Conservation (phyloP, 225 moss, liverwort and hornwort species). For the Marchantia paleacea region DNA sequence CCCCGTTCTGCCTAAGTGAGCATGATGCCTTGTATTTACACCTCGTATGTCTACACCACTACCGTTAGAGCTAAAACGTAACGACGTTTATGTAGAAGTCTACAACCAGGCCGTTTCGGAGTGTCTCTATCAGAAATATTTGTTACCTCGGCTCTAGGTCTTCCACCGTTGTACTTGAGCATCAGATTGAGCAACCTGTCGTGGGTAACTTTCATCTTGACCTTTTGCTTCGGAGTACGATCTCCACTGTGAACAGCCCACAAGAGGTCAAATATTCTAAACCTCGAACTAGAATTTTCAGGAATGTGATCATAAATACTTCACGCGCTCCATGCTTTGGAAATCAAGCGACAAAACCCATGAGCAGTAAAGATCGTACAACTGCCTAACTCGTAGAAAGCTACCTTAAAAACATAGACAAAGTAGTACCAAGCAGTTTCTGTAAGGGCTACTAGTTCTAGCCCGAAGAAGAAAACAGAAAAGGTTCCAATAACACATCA, state of each 20-base stretch:
- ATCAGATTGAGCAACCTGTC: slow-evolving; percentile 88
- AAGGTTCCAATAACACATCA: background rate
- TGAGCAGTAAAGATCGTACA: background rate
- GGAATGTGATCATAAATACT: too few species aligned
- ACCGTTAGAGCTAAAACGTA: background rate
- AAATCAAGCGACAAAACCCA: background rate
- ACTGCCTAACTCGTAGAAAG: background rate
- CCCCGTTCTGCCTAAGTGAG: background rate
- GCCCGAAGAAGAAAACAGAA: background rate
- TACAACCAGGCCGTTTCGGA: background rate
- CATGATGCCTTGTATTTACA: background rate
- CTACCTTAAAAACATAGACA: background rate
- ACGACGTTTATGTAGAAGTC: background rate
- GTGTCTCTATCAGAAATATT: background rate
- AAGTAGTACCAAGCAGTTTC: background rate
- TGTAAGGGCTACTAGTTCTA: background rate
- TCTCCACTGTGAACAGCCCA: slow-evolving; percentile 63
- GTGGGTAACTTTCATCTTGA: slow-evolving; percentile 99
- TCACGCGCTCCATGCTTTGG: background rate
- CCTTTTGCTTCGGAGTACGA: slow-evolving; percentile 98
- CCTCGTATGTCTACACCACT: background rate
- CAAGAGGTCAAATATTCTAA: background rate
- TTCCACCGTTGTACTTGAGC: slow-evolving; percentile 92
- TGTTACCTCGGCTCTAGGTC: slow-evolving; percentile 79
- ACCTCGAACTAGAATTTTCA: background rate